Base-by-base conservation (phyloP, 2,329 filamentous ascomycete species). In the Alternaria alternata region DNA sequence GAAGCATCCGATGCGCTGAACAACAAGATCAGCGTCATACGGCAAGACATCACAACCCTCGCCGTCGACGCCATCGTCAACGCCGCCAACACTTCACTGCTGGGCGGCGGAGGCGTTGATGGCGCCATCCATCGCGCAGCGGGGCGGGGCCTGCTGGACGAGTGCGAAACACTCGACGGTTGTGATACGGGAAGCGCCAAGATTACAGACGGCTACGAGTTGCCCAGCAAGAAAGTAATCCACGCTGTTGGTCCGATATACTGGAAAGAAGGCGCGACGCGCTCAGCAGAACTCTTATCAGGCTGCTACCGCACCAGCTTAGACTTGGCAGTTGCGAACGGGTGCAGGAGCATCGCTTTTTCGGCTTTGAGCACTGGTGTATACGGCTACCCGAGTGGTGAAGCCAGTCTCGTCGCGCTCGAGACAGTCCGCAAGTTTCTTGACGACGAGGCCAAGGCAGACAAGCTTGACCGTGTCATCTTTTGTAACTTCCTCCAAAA, bases 171-270 rank as follows among this genome's bases (percentile, higher is more conserved):
- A 0, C 83, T 97, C 2, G 75, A 84, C 48, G 91, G 93, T 51
- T 97, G 94, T 77, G 77, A 82, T 14, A 94, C 92, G 0, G 94
- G 95, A 51, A 83, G 86, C 26, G 91, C 93, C 26, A 94, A 94
- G 76, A 93, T 97, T 72, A 97, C 95, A 0, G 77, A 81, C 36
- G 94, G 88, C 8, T 93, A 95, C 78, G 72, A 87, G 0, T 82
- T 98, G 24, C 93, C 93, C 0, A 90, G 89, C 71, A 85, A 86
- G 59, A 89, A 91, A 65, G 86, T 98, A 67, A 96, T 98, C 56
- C 95, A 98, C 78, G 88, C 95, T 18, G 94, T 97, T 4, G 95
- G 95, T 0, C 95, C 95, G 0, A 79, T 96, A 30, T 97, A 94
- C 78, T 67, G 81, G 53, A 67, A 69, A 0, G 74, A 82, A 18